Evolutionary conservation across 75 land plant genomes (phyloP).

Genomic region (Picea glauca): DNA sequence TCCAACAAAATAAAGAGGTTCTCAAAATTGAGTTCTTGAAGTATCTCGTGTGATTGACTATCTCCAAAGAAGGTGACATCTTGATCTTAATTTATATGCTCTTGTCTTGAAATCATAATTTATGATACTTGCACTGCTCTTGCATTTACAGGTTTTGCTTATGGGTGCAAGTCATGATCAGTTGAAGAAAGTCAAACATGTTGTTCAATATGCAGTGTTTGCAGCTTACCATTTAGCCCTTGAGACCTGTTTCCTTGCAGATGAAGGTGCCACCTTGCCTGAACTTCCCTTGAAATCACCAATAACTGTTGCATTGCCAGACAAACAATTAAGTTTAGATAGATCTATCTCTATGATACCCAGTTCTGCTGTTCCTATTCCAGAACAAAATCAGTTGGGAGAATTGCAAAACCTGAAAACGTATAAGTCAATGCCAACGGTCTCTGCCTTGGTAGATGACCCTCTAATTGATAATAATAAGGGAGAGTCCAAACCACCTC

Average conservation of each 20-base stretch:
- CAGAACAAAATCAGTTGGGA: not conserved
- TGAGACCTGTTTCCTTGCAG: slow-evolving; percentile 86
- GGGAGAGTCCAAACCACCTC: not conserved
- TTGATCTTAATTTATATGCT: too few relatives aligned
- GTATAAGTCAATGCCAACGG: not conserved
- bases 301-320: slow-evolving; percentile 19
- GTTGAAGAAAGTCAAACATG: slow-evolving; percentile 77
- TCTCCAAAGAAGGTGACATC: too few relatives aligned
- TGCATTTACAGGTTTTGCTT: slow-evolving; percentile 66
- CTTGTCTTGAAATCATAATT: not conserved
- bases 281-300: slow-evolving; percentile 24
- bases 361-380: slow-evolving; percentile 4
- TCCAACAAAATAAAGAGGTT: too few relatives aligned
- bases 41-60: too few relatives aligned
- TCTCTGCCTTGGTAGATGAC: not conserved
- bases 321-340: slow-evolving; percentile 16
- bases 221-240: slow-evolving; percentile 86
- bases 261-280: slow-evolving; percentile 73
- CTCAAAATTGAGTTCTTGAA: too few relatives aligned
- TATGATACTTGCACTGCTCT: not conserved
- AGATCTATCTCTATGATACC: slow-evolving; percentile 21
- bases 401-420: not conserved
- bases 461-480: not conserved
- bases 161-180: slow-evolving; percentile 74
- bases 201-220: slow-evolving; percentile 69